Conservation (phyloP, 345 rosid species). For the Brassica napus region Da-Ae NC_063444.1:41745501-41746000, state of each 20-base stretch:
- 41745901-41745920: constrained; percentile 15
- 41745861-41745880: not conserved
- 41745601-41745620: constrained; percentile 22
- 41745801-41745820: not conserved
- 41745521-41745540: not conserved
- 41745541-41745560: not conserved
- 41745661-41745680: constrained; percentile 6
- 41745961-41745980: constrained; percentile 23
- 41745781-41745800: not conserved
- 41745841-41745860: not conserved
- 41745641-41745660: not conserved
- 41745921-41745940: constrained; percentile 29
- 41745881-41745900: not conserved
- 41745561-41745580: constrained; percentile 37
- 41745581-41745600: constrained; percentile 42
- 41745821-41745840: not conserved
- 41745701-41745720: constrained; percentile 4
- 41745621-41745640: constrained; percentile 1
- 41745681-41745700: constrained; percentile 6
- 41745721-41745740: not conserved
- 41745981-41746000: constrained; percentile 30
- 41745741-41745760: not conserved
- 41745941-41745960: not conserved
- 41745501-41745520: constrained; percentile 22
- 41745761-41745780: not conserved